Percentiles rank a stretch among this genome's conserved stretches.
Conservation (phyloP, 2,329 filamentous ascomycete genomes). For the Fusarium temperatum region DNA sequence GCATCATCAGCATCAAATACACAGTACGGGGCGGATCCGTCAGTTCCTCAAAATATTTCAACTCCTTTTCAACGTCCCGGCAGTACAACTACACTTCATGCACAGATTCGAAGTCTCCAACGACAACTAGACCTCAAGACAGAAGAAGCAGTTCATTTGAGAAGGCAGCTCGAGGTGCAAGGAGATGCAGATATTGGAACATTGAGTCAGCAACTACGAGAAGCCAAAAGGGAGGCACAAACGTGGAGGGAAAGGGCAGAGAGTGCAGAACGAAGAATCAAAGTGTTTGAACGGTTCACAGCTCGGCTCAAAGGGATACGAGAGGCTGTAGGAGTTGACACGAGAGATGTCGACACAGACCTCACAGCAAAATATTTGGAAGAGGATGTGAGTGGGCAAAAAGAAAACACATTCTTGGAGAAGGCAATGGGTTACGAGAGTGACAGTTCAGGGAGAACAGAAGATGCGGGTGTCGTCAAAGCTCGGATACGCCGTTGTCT, state of each 20-base stretch:
- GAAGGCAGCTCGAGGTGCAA: constrained; percentile 56
- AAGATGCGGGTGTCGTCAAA: constrained; percentile 39
- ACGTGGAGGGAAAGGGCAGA: constrained; percentile 66
- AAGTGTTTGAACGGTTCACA: constrained; percentile 57
- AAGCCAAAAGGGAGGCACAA: constrained; percentile 44
- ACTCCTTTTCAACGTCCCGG: constrained; percentile 35
- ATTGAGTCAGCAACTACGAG: constrained; percentile 59
- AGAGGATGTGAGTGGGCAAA: background rate
- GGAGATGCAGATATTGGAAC: constrained; percentile 55
- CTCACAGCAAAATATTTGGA: background rate
- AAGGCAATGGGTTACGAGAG: constrained; percentile 13
- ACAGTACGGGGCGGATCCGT: background rate
- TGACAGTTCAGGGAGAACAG: constrained; percentile 37
- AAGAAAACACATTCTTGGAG: background rate
- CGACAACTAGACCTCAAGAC: constrained; percentile 55
- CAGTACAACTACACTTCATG: constrained; percentile 53
- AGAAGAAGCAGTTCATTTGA: constrained; percentile 58
- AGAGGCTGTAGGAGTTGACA: constrained; percentile 20
- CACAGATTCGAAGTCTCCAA: constrained; percentile 60
- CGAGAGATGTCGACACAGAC: background rate
- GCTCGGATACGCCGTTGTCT: constrained; percentile 43
- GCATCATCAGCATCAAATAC: constrained; percentile 43
- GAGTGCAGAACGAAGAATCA: constrained; percentile 62
- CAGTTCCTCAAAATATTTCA: background rate
- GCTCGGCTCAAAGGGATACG: constrained; percentile 46